A percentile compares a stretch with the other conserved stretches of the same genome.
phyloP scores from a whole-genome alignment of 2,329 filamentous ascomycete genomes.

The Fusarium continuum region DNA sequence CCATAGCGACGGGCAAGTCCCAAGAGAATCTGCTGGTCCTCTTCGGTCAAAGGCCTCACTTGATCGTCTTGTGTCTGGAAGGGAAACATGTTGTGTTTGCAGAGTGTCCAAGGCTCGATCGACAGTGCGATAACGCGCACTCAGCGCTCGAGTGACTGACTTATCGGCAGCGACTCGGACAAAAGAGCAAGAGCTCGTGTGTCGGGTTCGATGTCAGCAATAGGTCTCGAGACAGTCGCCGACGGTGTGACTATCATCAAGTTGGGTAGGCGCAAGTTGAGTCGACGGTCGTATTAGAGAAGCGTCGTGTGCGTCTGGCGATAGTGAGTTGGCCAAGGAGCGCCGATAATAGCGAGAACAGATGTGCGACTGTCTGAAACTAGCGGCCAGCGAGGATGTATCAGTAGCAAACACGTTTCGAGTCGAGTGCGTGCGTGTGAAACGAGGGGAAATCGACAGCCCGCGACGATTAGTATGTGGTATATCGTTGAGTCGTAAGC shows the following conservation, averaged over 20 bases:
- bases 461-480: constrained; percentile 39
- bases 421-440: constrained; percentile 22
- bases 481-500: constrained; percentile 34
- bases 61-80: constrained; percentile 49
- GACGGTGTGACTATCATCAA: constrained; percentile 23
- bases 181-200: background rate
- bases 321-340: constrained; percentile 26
- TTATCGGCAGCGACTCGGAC: constrained; percentile 14
- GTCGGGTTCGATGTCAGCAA: constrained; percentile 14
- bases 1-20: constrained; percentile 52
- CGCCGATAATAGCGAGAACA: constrained; percentile 17
- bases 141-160: constrained; percentile 32
- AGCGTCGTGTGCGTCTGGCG: constrained; percentile 12
- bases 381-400: constrained; percentile 4
- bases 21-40: constrained; percentile 51
- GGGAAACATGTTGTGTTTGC: constrained; percentile 47
- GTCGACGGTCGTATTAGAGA: constrained; percentile 2
- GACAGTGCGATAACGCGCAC: constrained; percentile 38
- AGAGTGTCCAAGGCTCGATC: constrained; percentile 16
- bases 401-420: constrained; percentile 17
- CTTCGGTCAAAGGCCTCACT: constrained; percentile 50
- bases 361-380: too few species aligned
- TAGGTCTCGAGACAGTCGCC: constrained; percentile 22
- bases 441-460: constrained; percentile 43
- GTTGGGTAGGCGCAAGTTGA: background rate